These are phyloP conservation scores for Pichia phayaonensis DNA, from an alignment of 805 yeast species.

Conservation along the genomic window DNA sequence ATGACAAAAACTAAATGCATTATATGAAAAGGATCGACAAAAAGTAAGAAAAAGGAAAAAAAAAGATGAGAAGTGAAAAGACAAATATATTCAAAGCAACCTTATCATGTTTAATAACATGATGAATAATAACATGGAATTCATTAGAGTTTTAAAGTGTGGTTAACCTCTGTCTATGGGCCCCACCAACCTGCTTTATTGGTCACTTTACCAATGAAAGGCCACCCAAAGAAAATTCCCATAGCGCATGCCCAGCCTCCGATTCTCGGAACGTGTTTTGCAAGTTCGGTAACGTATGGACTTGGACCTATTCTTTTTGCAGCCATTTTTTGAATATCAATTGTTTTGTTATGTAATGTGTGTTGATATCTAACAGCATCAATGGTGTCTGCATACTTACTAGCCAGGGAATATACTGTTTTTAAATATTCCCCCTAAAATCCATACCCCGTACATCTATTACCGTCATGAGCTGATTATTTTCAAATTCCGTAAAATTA, in stretches of 20 bases:
- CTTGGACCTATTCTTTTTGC: constrained; percentile 29
- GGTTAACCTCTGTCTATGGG: constrained; percentile 10
- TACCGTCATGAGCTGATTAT: neutral
- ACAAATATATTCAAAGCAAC: too few species aligned
- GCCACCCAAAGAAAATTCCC: constrained; percentile 27
- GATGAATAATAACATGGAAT: too few species aligned
- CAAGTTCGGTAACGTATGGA: constrained; percentile 20
- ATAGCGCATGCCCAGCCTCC: constrained; percentile 23
- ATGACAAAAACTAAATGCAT: too few species aligned
- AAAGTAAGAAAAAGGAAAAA: too few species aligned
- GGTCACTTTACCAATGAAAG: constrained; percentile 14
- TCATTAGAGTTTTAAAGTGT: neutral
- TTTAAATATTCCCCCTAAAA: neutral
- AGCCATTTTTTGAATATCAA: constrained; percentile 11
- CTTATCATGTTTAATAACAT: too few species aligned
- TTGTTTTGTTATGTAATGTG: neutral
- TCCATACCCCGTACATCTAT: neutral
- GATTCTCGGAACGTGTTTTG: constrained; percentile 21
- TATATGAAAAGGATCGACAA: too few species aligned
- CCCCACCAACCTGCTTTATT: constrained; percentile 24
- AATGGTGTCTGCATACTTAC: too few species aligned
- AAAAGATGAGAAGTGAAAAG: too few species aligned
- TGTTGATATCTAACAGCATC: too few species aligned
- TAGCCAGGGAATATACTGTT: neutral
- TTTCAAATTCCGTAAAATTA: neutral